phyloP scores from a whole-genome alignment of 2,329 filamentous ascomycete species.

The Sporothrix luriei region DNA sequence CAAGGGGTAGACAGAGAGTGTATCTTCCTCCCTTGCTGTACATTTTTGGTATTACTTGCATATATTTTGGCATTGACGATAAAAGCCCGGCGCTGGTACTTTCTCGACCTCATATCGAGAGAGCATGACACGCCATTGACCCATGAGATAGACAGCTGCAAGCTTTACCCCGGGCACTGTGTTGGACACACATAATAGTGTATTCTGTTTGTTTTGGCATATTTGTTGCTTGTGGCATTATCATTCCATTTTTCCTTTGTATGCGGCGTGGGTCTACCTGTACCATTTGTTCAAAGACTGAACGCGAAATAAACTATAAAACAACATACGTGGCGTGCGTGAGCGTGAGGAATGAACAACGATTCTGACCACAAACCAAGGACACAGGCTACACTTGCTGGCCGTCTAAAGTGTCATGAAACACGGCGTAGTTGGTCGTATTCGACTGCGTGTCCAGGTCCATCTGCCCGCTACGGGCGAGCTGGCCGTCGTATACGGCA shows the following conservation, averaged over 20 bases:
- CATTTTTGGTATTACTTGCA: neutral
- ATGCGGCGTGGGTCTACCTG: too few species aligned
- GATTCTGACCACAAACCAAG: neutral
- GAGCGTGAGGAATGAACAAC: neutral
- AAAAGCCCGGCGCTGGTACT: neutral
- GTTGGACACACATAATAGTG: neutral
- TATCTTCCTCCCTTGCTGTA: neutral
- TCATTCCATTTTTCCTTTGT: too few species aligned
- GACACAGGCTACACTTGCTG: constrained; percentile 39
- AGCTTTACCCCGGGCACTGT: too few species aligned
- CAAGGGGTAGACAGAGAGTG: constrained; percentile 48
- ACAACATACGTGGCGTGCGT: neutral
- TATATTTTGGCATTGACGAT: neutral
- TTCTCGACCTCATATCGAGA: neutral
- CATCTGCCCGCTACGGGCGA: neutral
- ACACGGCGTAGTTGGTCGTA: constrained; percentile 56
- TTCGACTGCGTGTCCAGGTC: constrained; percentile 32
- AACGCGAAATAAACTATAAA: neutral
- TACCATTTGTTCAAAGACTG: too few species aligned
- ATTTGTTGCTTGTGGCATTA: neutral
- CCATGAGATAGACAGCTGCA: neutral
- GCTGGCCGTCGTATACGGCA: constrained; percentile 57
- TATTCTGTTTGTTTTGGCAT: constrained; percentile 4
- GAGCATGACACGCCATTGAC: neutral
- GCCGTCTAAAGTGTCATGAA: constrained; percentile 50